Evolutionary conservation across 2,329 filamentous ascomycete genomes (phyloP).

Genomic region (Fusarium pseudonygamai): DNA sequence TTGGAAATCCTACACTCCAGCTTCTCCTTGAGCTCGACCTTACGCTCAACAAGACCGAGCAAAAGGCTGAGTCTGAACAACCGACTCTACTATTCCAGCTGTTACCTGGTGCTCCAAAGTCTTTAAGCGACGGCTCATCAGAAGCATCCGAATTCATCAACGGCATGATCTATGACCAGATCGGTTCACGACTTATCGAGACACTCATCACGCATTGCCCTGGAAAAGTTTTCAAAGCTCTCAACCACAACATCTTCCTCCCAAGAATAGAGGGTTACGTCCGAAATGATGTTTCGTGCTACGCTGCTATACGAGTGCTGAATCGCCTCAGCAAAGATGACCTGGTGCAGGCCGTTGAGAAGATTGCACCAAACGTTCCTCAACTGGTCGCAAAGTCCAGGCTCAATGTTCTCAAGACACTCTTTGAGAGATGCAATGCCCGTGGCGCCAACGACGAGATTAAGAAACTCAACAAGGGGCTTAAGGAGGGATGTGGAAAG

Average conservation of each 20-base stretch:
- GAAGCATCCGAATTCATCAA: constrained; percentile 82
- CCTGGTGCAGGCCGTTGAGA: constrained; percentile 74
- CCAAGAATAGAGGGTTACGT: constrained; percentile 82
- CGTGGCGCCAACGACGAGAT: constrained; percentile 68
- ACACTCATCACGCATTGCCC: constrained; percentile 83
- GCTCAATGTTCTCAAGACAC: constrained; percentile 79
- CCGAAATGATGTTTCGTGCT: constrained; percentile 89
- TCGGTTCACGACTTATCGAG: constrained; percentile 91
- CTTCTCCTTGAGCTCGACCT: constrained; percentile 89
- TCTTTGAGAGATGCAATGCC: constrained; percentile 84
- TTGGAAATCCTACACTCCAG: constrained; percentile 93
- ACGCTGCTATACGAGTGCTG: constrained; percentile 84
- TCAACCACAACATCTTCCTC: constrained; percentile 83
- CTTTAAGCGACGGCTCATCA: constrained; percentile 76
- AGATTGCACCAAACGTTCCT: constrained; percentile 77
- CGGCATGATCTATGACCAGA: constrained; percentile 85
- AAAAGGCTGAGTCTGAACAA: constrained; percentile 47
- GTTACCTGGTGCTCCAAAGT: constrained; percentile 77
- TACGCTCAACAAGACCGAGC: constrained; percentile 69
- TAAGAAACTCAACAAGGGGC: constrained; percentile 57
- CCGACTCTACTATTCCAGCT: constrained; percentile 76
- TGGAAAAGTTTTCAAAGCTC: constrained; percentile 88
- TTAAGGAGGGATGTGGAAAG: constrained; percentile 59
- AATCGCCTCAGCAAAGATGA: constrained; percentile 89
- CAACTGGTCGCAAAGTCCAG: constrained; percentile 78